A percentile compares a stretch with the other conserved stretches of the same genome.
Conservation (phyloP, 169 alveolate genomes). For the Amoebophrya sp. region DNA sequence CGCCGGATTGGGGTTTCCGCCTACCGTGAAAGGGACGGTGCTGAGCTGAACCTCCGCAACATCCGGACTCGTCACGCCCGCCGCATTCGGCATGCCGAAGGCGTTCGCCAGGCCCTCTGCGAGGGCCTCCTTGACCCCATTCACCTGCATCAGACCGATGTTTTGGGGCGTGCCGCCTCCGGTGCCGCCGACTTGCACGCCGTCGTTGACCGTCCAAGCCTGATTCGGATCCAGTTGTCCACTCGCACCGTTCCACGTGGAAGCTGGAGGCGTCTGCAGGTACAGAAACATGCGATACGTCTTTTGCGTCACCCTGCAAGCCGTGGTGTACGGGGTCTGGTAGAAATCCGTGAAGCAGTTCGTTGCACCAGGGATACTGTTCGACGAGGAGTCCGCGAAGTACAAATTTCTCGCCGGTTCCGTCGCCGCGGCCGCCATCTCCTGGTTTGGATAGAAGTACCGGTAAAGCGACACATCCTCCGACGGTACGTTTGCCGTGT, state of each 20-base stretch:
- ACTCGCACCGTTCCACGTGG: neutral
- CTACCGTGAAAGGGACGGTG: too few species aligned
- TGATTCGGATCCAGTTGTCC: neutral
- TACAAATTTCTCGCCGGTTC: neutral
- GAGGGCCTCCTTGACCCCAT: neutral
- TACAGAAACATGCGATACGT: neutral
- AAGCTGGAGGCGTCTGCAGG: neutral
- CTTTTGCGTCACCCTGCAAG: neutral
- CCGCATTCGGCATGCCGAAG: neutral
- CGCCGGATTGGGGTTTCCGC: neutral
- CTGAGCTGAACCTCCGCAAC: neutral
- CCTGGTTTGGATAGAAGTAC: neutral
- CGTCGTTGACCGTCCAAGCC: neutral
- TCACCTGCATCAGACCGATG: too few species aligned
- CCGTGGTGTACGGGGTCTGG: neutral
- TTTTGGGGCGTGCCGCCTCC: too few species aligned
- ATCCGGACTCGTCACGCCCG: neutral
- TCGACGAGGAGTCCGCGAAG: neutral
- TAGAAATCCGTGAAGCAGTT: conserved; percentile 12
- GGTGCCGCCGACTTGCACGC: neutral
- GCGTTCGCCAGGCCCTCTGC: neutral
- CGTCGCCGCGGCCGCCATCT: neutral
- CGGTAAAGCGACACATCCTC: neutral
- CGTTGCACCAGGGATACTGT: neutral
- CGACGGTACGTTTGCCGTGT: neutral